These are phyloP conservation scores for Geoglossum cookeanum DNA, from an alignment of 2,329 filamentous ascomycete genomes.

Conservation along the genomic window DNA sequence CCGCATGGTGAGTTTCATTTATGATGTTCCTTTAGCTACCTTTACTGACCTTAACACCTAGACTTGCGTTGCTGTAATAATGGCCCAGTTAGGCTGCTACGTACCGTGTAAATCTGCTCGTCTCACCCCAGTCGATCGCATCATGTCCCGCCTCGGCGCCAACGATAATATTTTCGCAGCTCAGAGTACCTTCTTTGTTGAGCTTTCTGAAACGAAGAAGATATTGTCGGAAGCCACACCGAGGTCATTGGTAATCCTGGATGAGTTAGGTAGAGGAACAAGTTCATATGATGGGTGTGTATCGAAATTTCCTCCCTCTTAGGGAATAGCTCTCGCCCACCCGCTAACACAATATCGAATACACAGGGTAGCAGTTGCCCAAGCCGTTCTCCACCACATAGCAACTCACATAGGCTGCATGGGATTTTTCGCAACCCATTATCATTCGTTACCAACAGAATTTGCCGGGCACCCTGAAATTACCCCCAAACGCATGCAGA, in stretches of 20 bases:
- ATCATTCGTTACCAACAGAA: conserved; percentile 82
- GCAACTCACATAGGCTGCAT: conserved; percentile 83
- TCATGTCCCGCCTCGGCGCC: conserved; percentile 94
- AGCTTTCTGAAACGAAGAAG: conserved; percentile 94
- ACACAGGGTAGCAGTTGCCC: conserved; percentile 69
- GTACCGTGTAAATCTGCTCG: conserved; percentile 67
- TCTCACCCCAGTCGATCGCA: conserved; percentile 82
- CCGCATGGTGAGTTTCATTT: conserved; percentile 50
- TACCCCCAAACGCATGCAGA: conserved; percentile 72
- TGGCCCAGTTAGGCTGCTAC: conserved; percentile 91
- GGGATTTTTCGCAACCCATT: conserved; percentile 96
- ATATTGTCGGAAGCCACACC: conserved; percentile 88
- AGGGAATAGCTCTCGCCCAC: not conserved
- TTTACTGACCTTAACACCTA: conserved; percentile 17
- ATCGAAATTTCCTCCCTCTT: not conserved
- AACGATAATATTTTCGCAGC: conserved; percentile 99
- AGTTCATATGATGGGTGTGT: conserved; percentile 60
- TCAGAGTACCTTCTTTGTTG: conserved; percentile 96
- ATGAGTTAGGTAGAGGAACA: conserved; percentile 88
- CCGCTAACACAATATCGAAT: not conserved
- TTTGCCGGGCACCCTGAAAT: conserved; percentile 84
- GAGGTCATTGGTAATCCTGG: conserved; percentile 84
- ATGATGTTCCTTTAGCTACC: not conserved
- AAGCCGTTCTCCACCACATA: conserved; percentile 91
- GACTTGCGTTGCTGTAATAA: conserved; percentile 91